phyloP scores from a whole-genome alignment of 345 rosid genomes.

The Lumnitzera littorea region DNA sequence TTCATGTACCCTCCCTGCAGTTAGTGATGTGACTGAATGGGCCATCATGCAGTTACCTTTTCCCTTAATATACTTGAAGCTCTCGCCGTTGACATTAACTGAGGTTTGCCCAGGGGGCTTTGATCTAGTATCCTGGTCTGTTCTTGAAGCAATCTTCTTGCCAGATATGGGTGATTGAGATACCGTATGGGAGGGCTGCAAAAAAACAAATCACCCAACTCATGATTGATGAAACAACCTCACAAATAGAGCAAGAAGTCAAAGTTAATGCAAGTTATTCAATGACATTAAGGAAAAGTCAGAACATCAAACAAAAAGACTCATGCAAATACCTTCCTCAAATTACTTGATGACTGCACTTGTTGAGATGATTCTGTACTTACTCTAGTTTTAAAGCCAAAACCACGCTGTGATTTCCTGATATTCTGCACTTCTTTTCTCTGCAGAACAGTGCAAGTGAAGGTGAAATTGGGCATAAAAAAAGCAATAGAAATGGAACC shows the following conservation, averaged over 20 bases:
- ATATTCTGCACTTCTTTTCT: constrained; percentile 17
- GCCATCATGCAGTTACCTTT: constrained; percentile 26
- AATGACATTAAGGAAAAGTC: too few relatives aligned
- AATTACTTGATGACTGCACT: constrained; percentile 6
- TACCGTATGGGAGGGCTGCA: constrained; percentile 34
- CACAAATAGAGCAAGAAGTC: neutral
- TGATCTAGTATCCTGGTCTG: constrained; percentile 22
- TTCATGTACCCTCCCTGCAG: constrained; percentile 43
- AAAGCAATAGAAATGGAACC: too few relatives aligned
- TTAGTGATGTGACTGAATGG: constrained; percentile 23
- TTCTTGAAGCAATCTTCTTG: constrained; percentile 30
- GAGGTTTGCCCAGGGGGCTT: constrained; percentile 31
- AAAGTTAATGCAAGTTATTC: neutral
- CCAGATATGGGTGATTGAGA: constrained; percentile 44
- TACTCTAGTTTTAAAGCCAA: constrained; percentile 16
- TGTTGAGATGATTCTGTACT: constrained; percentile 9
- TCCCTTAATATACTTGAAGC: constrained; percentile 20
- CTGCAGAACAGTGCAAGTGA: constrained; percentile 15
- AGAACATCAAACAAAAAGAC: too few relatives aligned
- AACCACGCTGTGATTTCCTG: constrained; percentile 17
- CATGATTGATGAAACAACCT: neutral
- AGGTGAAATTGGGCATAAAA: neutral
- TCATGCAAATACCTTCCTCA: constrained; percentile 9
- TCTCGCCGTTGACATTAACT: constrained; percentile 11
- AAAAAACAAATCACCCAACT: constrained; percentile 6